These are phyloP conservation scores for Candida glaebosa DNA, from an alignment of 805 yeast genomes.

Conservation along the genomic window DNA sequence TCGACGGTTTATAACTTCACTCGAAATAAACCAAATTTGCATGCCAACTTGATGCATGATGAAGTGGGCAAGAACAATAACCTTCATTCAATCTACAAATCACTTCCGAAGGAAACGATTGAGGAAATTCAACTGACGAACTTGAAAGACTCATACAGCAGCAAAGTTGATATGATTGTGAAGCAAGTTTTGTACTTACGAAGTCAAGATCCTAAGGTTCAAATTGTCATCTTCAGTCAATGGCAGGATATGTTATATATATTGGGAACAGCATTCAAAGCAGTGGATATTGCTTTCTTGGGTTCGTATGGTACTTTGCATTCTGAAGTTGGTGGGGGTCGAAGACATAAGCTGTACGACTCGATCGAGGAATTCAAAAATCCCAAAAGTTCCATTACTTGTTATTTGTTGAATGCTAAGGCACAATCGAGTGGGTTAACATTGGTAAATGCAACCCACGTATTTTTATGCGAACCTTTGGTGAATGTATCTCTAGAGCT, in stretches of 20 bases:
- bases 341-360: constrained; percentile 24
- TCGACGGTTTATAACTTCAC: constrained; percentile 69
- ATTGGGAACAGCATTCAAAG: constrained; percentile 60
- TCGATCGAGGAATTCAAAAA: constrained; percentile 60
- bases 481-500: constrained; percentile 82
- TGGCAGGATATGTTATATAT: constrained; percentile 74
- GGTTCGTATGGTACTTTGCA: constrained; percentile 47
- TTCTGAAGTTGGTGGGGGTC: constrained; percentile 28
- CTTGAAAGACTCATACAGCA: constrained; percentile 55
- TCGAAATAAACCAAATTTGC: constrained; percentile 49
- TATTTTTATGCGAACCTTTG: constrained; percentile 88
- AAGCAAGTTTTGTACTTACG: constrained; percentile 67
- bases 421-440: constrained; percentile 91
- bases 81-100: constrained; percentile 42
- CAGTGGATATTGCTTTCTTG: constrained; percentile 53
- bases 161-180: constrained; percentile 82
- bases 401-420: constrained; percentile 80
- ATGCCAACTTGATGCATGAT: constrained; percentile 42
- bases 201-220: constrained; percentile 56
- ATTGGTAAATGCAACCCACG: constrained; percentile 87
- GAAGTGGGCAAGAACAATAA: constrained; percentile 9
- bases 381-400: constrained; percentile 58
- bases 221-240: constrained; percentile 85
- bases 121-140: constrained; percentile 39
- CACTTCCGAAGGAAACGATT: constrained; percentile 39